Base-by-base conservation (phyloP, 805 yeast species). In the Pichia scutulata region DNA sequence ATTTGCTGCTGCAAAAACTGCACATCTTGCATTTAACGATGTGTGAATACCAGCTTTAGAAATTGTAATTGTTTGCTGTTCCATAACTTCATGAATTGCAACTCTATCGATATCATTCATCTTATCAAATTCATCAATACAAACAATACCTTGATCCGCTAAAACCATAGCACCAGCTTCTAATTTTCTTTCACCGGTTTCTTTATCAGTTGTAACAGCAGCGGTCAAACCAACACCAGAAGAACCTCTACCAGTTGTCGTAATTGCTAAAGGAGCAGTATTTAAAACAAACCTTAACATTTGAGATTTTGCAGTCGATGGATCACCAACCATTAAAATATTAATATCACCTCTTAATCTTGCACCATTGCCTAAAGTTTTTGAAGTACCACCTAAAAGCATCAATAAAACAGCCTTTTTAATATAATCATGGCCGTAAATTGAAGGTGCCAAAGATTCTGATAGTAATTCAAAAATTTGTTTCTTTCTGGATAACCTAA, bases 91-190 rank as follows among this genome's bases (percentile, higher is more conserved):
- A 70, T 93, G 99, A 62, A 93, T 93, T 1, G 98, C 98, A 47
- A 93, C 98, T 65, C 99, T 79, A 71, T 93, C 99, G 25, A 82
- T 80, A 67, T 93, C 99, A 55, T 87, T 84, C 99, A 93, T 93
- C 70, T 93, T 93, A 71, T 92, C 99, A 64, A 93, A 93, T 74
- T 93, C 99, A 75, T 93, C 99, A 61, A 93, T 95, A 78, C 99
- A 93, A 41, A 93, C 97, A 51, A 93, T 78, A 56, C 99, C 99
- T 57, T 97, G 75, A 69, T 93, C 99, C 13, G 98, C 99, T 55
- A 93, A 74, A 39, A 93, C 99, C 97, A 93, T 92, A 4, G 99
- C 99, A 76, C 99, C 99, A 1, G 98, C 99, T 70, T 93, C 99
- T 57, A 93, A 73, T 59, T 95, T 78, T 61, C 97, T 77, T 70